Percentiles rank a stretch among this genome's conserved stretches.
Evolutionary conservation across 2,329 filamentous ascomycete species (phyloP).

Genomic region (Pyricularia sp.): DNA sequence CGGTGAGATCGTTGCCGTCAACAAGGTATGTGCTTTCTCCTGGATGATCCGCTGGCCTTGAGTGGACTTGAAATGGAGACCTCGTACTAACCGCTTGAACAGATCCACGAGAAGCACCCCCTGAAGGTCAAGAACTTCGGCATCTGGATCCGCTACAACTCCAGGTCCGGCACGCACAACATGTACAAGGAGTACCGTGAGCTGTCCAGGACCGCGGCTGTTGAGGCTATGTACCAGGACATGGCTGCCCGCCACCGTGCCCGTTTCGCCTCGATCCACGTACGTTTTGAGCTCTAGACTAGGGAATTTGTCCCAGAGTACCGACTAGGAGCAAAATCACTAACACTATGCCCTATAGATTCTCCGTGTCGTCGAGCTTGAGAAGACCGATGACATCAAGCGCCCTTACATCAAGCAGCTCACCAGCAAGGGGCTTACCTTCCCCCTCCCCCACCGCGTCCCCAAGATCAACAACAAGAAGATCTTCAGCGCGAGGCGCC

Average conservation of each 20-base stretch:
- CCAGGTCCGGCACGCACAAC: slow-evolving; percentile 99
- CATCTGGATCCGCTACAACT: slow-evolving; percentile 99
- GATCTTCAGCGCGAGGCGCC: slow-evolving; percentile 87
- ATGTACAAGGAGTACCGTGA: slow-evolving; percentile 99
- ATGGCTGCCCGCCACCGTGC: slow-evolving; percentile 98
- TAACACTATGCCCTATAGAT: slow-evolving; percentile 47
- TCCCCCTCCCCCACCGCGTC: slow-evolving; percentile 96
- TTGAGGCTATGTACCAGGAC: slow-evolving; percentile 97
- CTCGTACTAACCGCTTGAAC: neutral
- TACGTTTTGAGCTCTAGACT: slow-evolving; percentile 42
- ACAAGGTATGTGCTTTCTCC: slow-evolving; percentile 59
- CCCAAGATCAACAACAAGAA: slow-evolving; percentile 77
- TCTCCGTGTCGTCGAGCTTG: slow-evolving; percentile 94
- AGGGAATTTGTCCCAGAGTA: neutral
- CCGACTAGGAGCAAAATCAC: neutral
- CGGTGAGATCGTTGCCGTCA: slow-evolving; percentile 96
- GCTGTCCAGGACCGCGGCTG: slow-evolving; percentile 90
- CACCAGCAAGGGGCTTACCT: slow-evolving; percentile 86
- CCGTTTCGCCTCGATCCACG: slow-evolving; percentile 97
- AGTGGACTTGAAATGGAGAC: neutral
- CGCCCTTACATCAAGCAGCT: slow-evolving; percentile 99
- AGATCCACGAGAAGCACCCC: slow-evolving; percentile 99
- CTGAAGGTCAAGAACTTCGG: slow-evolving; percentile 99
- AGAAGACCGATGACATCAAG: slow-evolving; percentile 91
- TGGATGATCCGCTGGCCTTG: neutral